Evolutionary conservation across 2,329 filamentous ascomycete genomes (phyloP), one percentile per base, ranked within the genome.

Genomic region (Dactylonectria estremocensis): DNA sequence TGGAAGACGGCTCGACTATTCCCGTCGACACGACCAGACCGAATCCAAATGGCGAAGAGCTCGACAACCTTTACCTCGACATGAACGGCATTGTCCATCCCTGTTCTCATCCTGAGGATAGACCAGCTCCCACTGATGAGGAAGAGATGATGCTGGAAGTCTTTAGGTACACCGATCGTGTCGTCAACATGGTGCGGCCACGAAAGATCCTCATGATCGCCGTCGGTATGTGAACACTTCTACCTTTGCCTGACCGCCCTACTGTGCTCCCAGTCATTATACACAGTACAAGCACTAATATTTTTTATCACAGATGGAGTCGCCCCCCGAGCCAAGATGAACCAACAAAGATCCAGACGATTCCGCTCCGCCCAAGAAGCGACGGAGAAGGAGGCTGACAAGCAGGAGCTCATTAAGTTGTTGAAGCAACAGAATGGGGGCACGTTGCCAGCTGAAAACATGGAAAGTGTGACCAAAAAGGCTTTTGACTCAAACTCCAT

Each of bases 41-140:
- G 6, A 99, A 99, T 78, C 97, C 97, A 3, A 99, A 99, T 83
- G 95, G 95, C 80, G 95, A 98, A 83, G 96, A 99, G 81, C 93
- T 97, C 77, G 95, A 99, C 83, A 99, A 99, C 77, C 86, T 99
- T 6, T 99, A 99, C 79, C 89, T 99, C 70, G 96, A 99, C 78
- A 98, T 99, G 95, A 99, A 99, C 82, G 97, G 96, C 80, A 99
- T 99, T 73, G 96, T 99, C 43, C 96, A 99, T 85, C 97, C 97
- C 35, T 99, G 96, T 84, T 97, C 95, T 53, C 96, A 99, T 83
- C 96, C 96, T 1, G 96, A 99, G 81, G 95, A 98, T 77, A 90
- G 91, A 70, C 95, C 96, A 2, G 90, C 96, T 4, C 96, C 96
- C 11, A 93, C 92, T 77, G 95, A 96, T 68, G 96, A 99, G 84